Conservation (phyloP, 176 grass and related monocot species). For the Coix lacrymajobi region DNA sequence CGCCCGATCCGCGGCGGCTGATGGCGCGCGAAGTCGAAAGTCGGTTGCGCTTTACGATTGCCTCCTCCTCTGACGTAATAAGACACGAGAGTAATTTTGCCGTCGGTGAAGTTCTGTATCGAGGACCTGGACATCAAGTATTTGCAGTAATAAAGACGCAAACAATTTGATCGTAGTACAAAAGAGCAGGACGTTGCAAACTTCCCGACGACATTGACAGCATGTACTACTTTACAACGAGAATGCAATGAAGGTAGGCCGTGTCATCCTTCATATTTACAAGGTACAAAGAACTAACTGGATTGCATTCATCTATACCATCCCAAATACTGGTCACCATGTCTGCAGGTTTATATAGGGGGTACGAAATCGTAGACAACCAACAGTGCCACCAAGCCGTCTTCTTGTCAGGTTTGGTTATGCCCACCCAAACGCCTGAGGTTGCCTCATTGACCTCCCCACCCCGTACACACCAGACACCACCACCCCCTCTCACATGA, state of each 20-base stretch:
- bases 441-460: background rate
- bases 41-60: background rate
- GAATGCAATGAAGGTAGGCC: background rate
- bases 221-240: background rate
- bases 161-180: background rate
- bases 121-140: background rate
- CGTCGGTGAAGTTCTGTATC: background rate
- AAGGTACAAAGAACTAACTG: background rate
- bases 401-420: background rate
- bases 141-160: background rate
- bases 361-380: background rate
- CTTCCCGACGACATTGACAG: background rate
- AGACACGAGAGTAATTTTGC: background rate
- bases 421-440: background rate
- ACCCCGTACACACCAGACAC: too few relatives aligned
- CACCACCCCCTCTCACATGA: background rate
- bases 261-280: background rate
- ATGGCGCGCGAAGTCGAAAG: background rate
- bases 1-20: background rate
- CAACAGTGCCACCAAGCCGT: background rate
- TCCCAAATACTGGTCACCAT: constrained; percentile 10
- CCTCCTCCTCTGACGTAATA: background rate
- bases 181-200: background rate
- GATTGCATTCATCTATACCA: background rate
- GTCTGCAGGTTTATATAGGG: background rate